Evolutionary conservation across 352 stramenopile genomes (phyloP), one percentile per base, ranked within the genome.

Genomic region (Thalassiosira oceanica): DNA sequence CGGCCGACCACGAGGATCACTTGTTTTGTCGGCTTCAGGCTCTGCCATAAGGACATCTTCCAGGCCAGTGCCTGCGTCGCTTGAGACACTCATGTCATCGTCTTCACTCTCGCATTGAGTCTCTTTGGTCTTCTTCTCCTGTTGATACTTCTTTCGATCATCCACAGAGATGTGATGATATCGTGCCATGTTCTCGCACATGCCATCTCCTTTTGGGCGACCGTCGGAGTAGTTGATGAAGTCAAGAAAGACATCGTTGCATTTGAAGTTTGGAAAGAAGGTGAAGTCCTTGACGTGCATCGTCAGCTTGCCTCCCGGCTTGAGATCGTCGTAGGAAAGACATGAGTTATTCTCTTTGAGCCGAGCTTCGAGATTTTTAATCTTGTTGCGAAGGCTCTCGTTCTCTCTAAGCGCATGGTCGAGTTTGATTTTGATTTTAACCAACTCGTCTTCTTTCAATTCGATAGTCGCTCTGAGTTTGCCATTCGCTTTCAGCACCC

Each of bases 151-250:
- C 20, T 27, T 63, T 1, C 50, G 15, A 16, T 37, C 26, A 10
- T 63, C 33, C 33, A 53, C 27, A 16, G 41, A 33, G 3, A 72
- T 52, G n/a, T 44, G 33, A 8, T 4, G 43, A 35, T 72, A 72
- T 2, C 61, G 1, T 31, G 6, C 4, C 16, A 72, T 28, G 20
- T 72, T 72, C 52, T 72, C 61, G 37, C 51, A 65, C 28, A 72
- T 48, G 2, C 61, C 61, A 37, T 72, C 26, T 15, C 52, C 61
- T 8, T 2, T 11, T 10, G 10, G n/a, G 20, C 61, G 41, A 36
- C 23, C 42, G 13, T 65, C 61, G 16, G 51, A 43, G 23, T 29
- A 65, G 27, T 72, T 72, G 13, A 72, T 50, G 1, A 72, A 5
- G 27, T 57, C 37, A 24, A 72, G 39, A 26, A 70, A 70, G 28